phyloP scores from a whole-genome alignment of 306 rosid genomes.

The Vigna mungo region DNA sequence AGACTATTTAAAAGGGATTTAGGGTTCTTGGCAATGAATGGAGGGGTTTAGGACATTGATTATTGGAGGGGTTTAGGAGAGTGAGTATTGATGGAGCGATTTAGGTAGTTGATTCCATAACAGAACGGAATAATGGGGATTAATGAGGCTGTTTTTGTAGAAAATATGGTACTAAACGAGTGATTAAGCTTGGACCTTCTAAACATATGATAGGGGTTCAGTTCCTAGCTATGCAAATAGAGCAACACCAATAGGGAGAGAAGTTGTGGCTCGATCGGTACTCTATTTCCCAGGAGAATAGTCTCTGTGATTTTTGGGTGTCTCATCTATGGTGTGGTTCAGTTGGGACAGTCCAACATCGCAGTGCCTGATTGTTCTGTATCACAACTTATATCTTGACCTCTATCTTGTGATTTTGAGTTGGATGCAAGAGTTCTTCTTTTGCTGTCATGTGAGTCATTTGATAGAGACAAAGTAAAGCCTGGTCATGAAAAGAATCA shows the following conservation, averaged over 20 bases:
- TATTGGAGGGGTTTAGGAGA: background rate
- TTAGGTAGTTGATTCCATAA: background rate
- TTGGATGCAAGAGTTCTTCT: constrained; percentile 11
- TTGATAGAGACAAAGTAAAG: background rate
- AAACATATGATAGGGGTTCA: background rate
- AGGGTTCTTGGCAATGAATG: background rate
- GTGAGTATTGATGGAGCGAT: background rate
- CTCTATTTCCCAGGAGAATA: background rate
- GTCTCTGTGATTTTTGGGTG: background rate
- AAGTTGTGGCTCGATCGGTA: background rate
- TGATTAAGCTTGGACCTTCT: background rate
- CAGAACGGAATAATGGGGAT: background rate
- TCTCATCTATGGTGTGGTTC: background rate
- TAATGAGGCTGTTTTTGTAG: background rate
- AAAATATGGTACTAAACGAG: background rate
- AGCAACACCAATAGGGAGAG: background rate
- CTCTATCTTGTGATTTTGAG: background rate
- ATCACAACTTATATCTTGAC: background rate
- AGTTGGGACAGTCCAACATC: background rate
- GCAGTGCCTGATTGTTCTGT: background rate
- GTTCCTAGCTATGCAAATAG: too few relatives aligned
- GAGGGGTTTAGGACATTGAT: background rate
- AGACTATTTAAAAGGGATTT: background rate
- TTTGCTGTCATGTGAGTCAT: background rate
- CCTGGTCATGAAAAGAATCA: constrained; percentile 5